phyloP scores from a whole-genome alignment of 306 rosid species.

The Cucurbita moschata region DNA sequence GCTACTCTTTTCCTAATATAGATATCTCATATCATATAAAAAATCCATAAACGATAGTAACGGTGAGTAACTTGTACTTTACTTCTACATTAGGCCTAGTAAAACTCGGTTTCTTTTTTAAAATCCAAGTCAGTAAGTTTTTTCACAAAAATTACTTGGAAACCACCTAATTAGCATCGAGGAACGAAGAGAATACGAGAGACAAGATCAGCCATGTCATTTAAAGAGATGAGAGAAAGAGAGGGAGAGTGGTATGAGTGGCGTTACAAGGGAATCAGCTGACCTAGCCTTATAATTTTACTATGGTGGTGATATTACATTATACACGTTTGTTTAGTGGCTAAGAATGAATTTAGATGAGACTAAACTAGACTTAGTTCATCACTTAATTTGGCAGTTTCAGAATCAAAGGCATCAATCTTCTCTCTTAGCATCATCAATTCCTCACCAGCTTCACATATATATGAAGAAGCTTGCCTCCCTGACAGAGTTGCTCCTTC shows the following conservation, averaged over 20 bases:
- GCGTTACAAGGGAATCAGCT: not conserved
- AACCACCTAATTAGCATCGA: too few species aligned
- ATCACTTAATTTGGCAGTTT: slow-evolving; percentile 38
- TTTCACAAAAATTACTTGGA: too few species aligned
- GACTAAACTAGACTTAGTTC: slow-evolving; percentile 60
- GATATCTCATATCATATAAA: too few species aligned
- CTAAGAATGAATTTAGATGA: not conserved
- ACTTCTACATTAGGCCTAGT: too few species aligned
- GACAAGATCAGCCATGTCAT: not conserved
- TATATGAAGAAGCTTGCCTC: slow-evolving; percentile 75
- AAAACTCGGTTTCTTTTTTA: too few species aligned
- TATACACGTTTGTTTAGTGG: not conserved
- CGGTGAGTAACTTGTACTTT: too few species aligned
- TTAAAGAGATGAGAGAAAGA: not conserved
- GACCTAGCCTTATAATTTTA: not conserved
- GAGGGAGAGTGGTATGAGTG: not conserved
- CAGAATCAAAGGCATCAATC: slow-evolving; percentile 26
- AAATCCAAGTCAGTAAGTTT: too few species aligned
- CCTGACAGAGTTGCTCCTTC: slow-evolving; percentile 98
- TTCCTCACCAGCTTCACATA: slow-evolving; percentile 76
- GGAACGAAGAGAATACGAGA: not conserved
- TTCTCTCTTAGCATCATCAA: slow-evolving; percentile 56
- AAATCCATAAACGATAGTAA: too few species aligned
- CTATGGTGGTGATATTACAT: not conserved
- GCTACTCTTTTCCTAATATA: too few species aligned